Evolutionary conservation across 805 yeast genomes (phyloP).

Genomic region (Saccharomycopsis synnaedendra): DNA sequence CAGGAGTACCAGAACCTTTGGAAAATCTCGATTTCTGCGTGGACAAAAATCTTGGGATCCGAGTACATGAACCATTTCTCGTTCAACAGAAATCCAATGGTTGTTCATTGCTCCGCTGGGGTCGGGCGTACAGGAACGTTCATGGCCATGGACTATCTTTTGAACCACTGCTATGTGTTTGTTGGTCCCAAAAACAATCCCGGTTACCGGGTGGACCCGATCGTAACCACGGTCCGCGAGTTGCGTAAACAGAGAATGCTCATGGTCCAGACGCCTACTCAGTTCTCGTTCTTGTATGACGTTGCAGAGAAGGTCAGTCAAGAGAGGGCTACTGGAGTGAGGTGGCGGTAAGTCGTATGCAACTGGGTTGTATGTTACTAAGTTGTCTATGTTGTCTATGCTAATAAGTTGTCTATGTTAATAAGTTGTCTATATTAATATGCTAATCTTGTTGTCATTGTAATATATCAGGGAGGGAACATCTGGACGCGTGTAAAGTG

Average conservation of each 20-base stretch:
- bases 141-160: slow-evolving; percentile 48
- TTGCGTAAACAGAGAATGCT: slow-evolving; percentile 35
- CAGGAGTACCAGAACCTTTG: slow-evolving; percentile 34
- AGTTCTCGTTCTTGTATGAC: slow-evolving; percentile 35
- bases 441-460: too few relatives aligned
- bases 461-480: too few relatives aligned
- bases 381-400: too few relatives aligned
- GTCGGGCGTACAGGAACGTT: slow-evolving; percentile 93
- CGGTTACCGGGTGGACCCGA: slow-evolving; percentile 19
- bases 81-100: slow-evolving; percentile 30
- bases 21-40: slow-evolving; percentile 25
- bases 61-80: neutral
- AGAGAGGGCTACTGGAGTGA: too few relatives aligned
- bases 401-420: too few relatives aligned
- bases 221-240: slow-evolving; percentile 27
- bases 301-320: slow-evolving; percentile 9
- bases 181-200: slow-evolving; percentile 23
- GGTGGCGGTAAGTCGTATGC: too few relatives aligned
- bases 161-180: slow-evolving; percentile 34
- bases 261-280: slow-evolving; percentile 39
- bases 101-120: slow-evolving; percentile 94
- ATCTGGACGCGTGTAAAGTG: too few relatives aligned
- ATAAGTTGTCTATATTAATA: too few relatives aligned
- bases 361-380: too few relatives aligned
- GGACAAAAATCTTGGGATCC: slow-evolving; percentile 2